Conservation (phyloP, 2,329 filamentous ascomycete genomes). For the Fusarium papillatum region DNA sequence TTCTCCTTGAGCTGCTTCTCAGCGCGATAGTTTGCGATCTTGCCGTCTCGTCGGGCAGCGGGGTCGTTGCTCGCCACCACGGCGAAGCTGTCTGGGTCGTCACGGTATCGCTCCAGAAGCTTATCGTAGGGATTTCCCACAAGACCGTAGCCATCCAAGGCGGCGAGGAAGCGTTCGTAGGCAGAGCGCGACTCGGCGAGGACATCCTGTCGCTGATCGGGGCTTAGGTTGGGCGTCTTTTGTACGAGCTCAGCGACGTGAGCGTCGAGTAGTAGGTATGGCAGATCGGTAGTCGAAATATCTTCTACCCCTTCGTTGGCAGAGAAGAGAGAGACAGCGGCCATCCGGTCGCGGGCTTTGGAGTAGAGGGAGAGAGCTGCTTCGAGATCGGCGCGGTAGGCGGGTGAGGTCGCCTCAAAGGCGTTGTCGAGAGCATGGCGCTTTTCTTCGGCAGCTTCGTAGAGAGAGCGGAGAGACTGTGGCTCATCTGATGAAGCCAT, state of each 20-base stretch:
- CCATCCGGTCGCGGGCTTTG: constrained; percentile 77
- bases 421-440: constrained; percentile 72
- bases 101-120: constrained; percentile 80
- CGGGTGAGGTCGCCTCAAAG: constrained; percentile 74
- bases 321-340: constrained; percentile 86
- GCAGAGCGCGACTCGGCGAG: constrained; percentile 75
- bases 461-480: constrained; percentile 64
- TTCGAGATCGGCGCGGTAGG: constrained; percentile 77
- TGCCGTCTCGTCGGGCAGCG: constrained; percentile 80
- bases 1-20: constrained; percentile 90
- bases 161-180: constrained; percentile 84
- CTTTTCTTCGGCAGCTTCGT: constrained; percentile 63
- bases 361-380: constrained; percentile 79
- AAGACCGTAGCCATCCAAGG: constrained; percentile 84
- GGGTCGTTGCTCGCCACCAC: constrained; percentile 74
- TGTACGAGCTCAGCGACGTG: constrained; percentile 85
- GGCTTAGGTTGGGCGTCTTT: constrained; percentile 68
- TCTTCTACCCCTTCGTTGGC: constrained; percentile 92
- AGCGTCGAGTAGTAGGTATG: constrained; percentile 85
- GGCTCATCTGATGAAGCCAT: constrained; percentile 58
- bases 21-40: constrained; percentile 86
- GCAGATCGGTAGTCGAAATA: constrained; percentile 85
- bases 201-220: constrained; percentile 70
- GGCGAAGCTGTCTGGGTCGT: constrained; percentile 80
- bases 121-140: constrained; percentile 74